Evolutionary conservation across 2,329 filamentous ascomycete genomes (phyloP), one percentile per base, ranked within the genome.

Genomic region (Trichoderma harzianum): DNA sequence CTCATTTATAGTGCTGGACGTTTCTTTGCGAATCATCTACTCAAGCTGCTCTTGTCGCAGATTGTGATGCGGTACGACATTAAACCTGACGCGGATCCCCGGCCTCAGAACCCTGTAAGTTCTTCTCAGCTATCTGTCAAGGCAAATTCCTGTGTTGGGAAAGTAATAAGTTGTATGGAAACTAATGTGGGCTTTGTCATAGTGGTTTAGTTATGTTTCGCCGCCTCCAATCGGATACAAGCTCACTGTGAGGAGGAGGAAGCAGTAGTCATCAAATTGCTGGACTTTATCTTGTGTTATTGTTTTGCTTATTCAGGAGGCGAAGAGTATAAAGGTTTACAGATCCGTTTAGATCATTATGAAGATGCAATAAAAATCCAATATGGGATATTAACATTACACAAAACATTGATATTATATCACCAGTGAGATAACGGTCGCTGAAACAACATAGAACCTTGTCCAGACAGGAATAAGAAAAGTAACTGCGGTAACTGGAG

Each of bases 141-240:
- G 30, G 30, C 30, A 30, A 2, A 53, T 24, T 21, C 21, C 11
- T 14, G 3, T 12, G 47, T 53, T 53, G 4, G n/a, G 47, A 53
- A 51, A 3, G 43, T 12, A 10, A 21, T 11, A 21, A 14, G 21
- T 32, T 34, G 12, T 18, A 11, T 7, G 2, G 1, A n/a, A 28
- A 26, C 30, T 66, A 36, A 66, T 3, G 5, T 63, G 14, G 10
- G 32, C 21, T 34, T 2, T 8, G 32, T 24, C 5, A 36, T 10
- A 66, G 63, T 66, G 63, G 63, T 66, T 66, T n/a, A 66, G 63
- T 4, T 66, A 66, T 7, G 63, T 66, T 8, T 66, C 47, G 14
- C 63, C 63, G 16, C 63, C 63, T 14, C 63, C 63, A 5, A 66
- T 66, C 8, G 63, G 63, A 21, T 66, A 66, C 14, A 66, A 66